These are phyloP conservation scores for Trichoderma arundinaceum DNA, from an alignment of 2,329 filamentous ascomycete species.

Conservation along the genomic window DNA sequence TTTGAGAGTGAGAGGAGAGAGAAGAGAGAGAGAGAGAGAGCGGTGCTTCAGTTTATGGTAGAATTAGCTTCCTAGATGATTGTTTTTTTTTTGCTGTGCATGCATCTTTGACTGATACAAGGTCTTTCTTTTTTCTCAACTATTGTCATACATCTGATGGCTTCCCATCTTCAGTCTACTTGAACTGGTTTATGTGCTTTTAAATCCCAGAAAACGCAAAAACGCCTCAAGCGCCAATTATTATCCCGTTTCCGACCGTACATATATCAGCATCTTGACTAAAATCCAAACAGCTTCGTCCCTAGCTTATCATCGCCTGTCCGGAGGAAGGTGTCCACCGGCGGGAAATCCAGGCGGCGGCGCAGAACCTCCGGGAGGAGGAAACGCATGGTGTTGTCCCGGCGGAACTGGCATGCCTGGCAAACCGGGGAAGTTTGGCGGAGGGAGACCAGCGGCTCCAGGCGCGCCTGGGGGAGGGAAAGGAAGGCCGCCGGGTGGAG, in stretches of 20 bases:
- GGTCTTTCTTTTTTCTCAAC: background rate
- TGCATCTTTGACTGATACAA: background rate
- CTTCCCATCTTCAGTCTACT: conserved; percentile 7
- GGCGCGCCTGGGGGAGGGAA: conserved; percentile 39
- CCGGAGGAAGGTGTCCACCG: conserved; percentile 46
- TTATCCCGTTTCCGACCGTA: conserved; percentile 7
- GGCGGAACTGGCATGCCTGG: conserved; percentile 45
- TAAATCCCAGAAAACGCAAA: conserved; percentile 20
- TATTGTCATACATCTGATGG: background rate
- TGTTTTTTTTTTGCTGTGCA: background rate
- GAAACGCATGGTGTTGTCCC: conserved; percentile 48
- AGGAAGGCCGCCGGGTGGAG: conserved; percentile 44
- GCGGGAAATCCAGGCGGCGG: conserved; percentile 46
- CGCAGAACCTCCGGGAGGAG: conserved; percentile 43
- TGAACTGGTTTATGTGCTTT: conserved; percentile 15
- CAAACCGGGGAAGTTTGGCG: conserved; percentile 44
- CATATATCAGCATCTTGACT: background rate
- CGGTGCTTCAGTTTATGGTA: background rate
- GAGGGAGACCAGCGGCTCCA: conserved; percentile 38
- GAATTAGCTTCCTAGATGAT: background rate
- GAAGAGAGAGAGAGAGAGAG: background rate
- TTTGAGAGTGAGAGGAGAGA: background rate
- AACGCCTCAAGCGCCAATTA: conserved; percentile 44
- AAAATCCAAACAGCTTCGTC: background rate
- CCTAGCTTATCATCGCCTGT: conserved; percentile 43